phyloP scores from a whole-genome alignment of 257 asterid species.

The Nicotiana sylvestris region DNA sequence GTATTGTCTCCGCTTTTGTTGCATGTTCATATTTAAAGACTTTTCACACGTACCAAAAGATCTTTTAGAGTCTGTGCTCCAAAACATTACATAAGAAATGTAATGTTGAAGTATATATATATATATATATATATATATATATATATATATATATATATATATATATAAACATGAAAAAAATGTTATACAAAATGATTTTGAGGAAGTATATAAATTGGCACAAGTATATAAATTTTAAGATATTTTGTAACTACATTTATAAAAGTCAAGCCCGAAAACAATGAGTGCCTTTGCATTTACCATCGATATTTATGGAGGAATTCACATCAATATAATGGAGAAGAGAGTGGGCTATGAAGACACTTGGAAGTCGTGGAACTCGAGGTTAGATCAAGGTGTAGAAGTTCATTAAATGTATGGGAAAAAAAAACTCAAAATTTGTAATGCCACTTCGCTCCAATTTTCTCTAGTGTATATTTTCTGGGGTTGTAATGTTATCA shows the following conservation, averaged over 20 bases:
- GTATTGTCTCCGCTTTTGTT: no score
- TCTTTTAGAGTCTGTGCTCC: no score
- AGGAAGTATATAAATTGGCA: no score
- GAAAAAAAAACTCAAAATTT: not conserved
- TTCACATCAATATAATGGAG: not conserved
- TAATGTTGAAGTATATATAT: no score
- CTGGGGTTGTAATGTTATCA: not conserved
- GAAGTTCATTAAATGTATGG: not conserved
- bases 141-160: no score
- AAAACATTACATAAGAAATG: no score
- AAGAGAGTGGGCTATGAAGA: not conserved
- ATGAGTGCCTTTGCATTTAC: not conserved
- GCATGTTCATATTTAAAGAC: no score
- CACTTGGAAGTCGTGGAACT: not conserved
- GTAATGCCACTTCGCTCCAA: not conserved
- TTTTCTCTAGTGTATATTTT: not conserved
- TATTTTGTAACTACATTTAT: no score
- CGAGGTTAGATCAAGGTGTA: conserved; percentile 10
- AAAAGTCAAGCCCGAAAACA: not conserved
- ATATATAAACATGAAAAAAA: no score
- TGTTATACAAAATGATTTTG: no score
- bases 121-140: no score
- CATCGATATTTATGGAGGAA: not conserved
- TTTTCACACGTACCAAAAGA: no score
- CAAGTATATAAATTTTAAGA: not conserved